Evolutionary conservation across 768 basidiomycete genomes (phyloP).

Genomic region (Collybia nuda): DNA sequence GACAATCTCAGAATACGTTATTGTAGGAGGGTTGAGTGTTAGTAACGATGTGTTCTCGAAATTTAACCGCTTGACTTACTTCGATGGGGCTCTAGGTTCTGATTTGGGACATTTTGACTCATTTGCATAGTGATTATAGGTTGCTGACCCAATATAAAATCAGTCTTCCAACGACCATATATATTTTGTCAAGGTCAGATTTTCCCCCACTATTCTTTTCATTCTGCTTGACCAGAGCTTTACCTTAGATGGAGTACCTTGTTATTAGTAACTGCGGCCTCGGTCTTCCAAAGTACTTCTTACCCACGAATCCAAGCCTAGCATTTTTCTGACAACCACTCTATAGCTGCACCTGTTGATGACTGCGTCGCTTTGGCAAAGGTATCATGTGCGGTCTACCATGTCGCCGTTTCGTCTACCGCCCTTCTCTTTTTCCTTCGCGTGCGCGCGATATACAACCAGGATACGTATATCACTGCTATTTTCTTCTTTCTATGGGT

Average conservation of each 20-base stretch:
- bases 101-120: conserved; percentile 26
- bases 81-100: conserved; percentile 11
- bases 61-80: background rate
- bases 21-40: conserved; percentile 11
- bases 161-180: conserved; percentile 17
- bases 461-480: conserved; percentile 12
- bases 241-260: no score
- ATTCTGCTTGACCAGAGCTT: no score
- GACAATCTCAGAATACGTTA: conserved; percentile 20
- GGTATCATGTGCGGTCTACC: conserved; percentile 13
- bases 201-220: background rate
- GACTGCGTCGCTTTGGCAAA: conserved; percentile 15
- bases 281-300: no score
- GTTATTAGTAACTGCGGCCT: background rate
- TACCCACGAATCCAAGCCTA: background rate
- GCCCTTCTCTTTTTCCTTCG: conserved; percentile 29
- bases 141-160: conserved; percentile 13
- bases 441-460: conserved; percentile 25
- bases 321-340: background rate
- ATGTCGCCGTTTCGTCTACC: conserved; percentile 17
- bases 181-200: conserved; percentile 27
- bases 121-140: conserved; percentile 20
- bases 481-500: conserved; percentile 27
- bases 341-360: conserved; percentile 7
- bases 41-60: background rate